Evolutionary conservation across 352 stramenopile species (phyloP), one percentile per base, ranked within the genome.

Genomic region (Globisporangium uncinulatum): DNA sequence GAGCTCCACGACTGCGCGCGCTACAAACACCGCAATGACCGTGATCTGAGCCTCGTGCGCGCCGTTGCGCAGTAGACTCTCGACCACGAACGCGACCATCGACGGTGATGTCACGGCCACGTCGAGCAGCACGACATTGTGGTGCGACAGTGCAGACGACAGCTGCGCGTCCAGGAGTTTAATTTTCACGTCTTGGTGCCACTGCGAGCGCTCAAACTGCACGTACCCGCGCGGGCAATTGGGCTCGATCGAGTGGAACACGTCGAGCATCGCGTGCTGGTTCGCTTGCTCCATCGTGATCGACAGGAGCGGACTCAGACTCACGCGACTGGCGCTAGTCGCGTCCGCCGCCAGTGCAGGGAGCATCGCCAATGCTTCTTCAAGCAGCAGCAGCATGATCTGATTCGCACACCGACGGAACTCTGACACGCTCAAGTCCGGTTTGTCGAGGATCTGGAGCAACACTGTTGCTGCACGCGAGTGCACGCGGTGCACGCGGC

Each of bases 361-460:
- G 36, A 67, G 54, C 61, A 59, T 71, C 34, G 61, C 56, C 1
- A 79, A 47, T n/a, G 71, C 57, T 39, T 79, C 68, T 14, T 76
- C 65, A 13, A 76, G 34, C 11, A 74, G 52, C 37, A 74, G 47
- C 20, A 62, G 64, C 61, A 76, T 76, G 36, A 74, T 56, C 20
- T 69, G 67, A 34, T 70, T 62, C 9, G 62, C 64, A 36, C 65
- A 66, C 8, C 51, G 65, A 14, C 63, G 61, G 42, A 78, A 78
- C 20, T 48, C 67, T 4, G 46, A 15, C 14, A 58, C 47, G 3
- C 36, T 61, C 3, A 58, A 62, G 13, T 64, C 49, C 4, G 51
- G 31, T 19, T 59, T 57, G 48, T 59, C 54, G 7, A 67, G 48
- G 43, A 67, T 63, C 42, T 57, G 51, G 13, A 67, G 47, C 53